Conservation (phyloP, 768 basidiomycete species). For the Pluteus cervinus region DNA sequence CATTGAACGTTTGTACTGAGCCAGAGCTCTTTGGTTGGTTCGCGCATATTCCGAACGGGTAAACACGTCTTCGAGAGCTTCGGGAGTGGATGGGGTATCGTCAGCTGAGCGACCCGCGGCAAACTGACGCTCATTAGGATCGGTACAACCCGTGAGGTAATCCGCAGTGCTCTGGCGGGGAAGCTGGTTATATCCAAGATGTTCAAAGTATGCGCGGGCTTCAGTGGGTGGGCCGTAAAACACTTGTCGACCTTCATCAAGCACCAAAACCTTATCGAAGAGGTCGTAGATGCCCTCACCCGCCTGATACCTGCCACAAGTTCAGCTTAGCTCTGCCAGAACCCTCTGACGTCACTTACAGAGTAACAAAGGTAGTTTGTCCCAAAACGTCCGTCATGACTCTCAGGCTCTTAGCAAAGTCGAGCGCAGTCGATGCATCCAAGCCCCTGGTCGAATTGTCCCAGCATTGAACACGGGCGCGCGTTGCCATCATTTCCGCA, state of each 20-base stretch:
- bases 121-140: constrained; percentile 81
- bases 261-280: constrained; percentile 86
- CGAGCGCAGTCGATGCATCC: constrained; percentile 84
- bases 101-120: constrained; percentile 50
- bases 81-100: constrained; percentile 63
- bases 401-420: constrained; percentile 74
- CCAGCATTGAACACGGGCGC: constrained; percentile 77
- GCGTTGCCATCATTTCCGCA: constrained; percentile 81
- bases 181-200: constrained; percentile 64
- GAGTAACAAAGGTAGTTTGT: constrained; percentile 73
- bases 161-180: constrained; percentile 84
- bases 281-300: constrained; percentile 71
- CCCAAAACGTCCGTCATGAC: constrained; percentile 81
- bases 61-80: constrained; percentile 62
- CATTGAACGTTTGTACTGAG: constrained; percentile 50
- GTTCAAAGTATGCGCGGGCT: constrained; percentile 76
- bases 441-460: constrained; percentile 80
- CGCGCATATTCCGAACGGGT: constrained; percentile 37
- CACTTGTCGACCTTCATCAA: constrained; percentile 76
- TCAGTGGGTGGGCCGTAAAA: constrained; percentile 72
- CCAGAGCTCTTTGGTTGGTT: constrained; percentile 39
- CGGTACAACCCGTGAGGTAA: constrained; percentile 80
- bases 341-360: constrained; percentile 42
- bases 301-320: constrained; percentile 59
- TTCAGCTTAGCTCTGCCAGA: constrained; percentile 4